These are phyloP conservation scores for Diversispora epigaea DNA, from an alignment of 192 early-diverging fungal genomes.

Conservation along the genomic window DNA sequence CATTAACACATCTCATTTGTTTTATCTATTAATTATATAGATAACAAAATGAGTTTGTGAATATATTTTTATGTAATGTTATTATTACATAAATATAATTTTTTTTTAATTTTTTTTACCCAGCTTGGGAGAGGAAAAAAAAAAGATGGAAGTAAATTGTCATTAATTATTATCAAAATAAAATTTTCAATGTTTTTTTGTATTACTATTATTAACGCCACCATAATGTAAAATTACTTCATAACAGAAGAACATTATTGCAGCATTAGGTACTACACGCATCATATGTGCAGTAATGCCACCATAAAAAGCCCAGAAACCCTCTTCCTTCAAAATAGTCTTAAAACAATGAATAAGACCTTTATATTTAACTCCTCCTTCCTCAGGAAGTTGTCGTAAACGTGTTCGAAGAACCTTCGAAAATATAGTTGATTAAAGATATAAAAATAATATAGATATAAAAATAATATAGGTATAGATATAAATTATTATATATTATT, in stretches of 20 bases:
- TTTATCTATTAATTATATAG: not conserved
- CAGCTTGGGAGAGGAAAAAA: too few species aligned
- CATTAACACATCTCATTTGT: not conserved
- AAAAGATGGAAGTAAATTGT: too few species aligned
- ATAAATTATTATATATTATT: too few species aligned
- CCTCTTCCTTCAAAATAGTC: slow-evolving; percentile 75
- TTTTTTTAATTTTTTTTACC: too few species aligned
- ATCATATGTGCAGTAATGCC: slow-evolving; percentile 94
- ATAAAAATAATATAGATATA: too few species aligned
- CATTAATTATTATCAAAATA: too few species aligned
- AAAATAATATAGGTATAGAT: too few species aligned
- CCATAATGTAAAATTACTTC: slow-evolving; percentile 65
- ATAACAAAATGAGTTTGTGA: too few species aligned
- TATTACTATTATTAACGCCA: not conserved
- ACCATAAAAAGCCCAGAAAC: slow-evolving; percentile 83
- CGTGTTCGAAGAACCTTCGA: slow-evolving; percentile 72
- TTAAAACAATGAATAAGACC: slow-evolving; percentile 62
- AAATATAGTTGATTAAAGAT: not conserved
- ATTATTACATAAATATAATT: too few species aligned
- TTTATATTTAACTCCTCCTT: slow-evolving; percentile 71
- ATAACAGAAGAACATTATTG: slow-evolving; percentile 90
- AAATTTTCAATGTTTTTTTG: not conserved
- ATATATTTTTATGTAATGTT: too few species aligned
- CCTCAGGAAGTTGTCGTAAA: slow-evolving; percentile 76
- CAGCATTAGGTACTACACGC: slow-evolving; percentile 94